Evolutionary conservation across 2,329 filamentous ascomycete species (phyloP).

Genomic region (Conoideocrella luteorostrata): DNA sequence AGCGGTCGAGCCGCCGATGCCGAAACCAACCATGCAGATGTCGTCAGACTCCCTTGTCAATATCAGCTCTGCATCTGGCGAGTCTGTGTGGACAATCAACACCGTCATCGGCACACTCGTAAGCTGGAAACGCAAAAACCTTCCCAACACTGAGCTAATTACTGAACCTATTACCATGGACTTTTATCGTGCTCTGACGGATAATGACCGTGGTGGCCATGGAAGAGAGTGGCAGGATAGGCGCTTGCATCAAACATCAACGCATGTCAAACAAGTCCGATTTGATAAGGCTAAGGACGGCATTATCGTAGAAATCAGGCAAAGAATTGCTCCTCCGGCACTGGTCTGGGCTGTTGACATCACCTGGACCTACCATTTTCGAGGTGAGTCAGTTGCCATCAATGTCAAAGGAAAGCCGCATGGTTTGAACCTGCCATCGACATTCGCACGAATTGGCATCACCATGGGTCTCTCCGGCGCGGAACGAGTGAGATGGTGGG

Average conservation of each 20-base stretch:
- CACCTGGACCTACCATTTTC: slow-evolving; percentile 49
- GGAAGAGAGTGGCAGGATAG: slow-evolving; percentile 51
- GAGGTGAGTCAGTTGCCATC: slow-evolving; percentile 40
- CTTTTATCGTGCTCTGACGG: slow-evolving; percentile 60
- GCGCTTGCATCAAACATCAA: slow-evolving; percentile 39
- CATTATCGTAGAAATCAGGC: slow-evolving; percentile 38
- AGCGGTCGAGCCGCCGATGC: slow-evolving; percentile 11
- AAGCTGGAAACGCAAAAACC: slow-evolving; percentile 31
- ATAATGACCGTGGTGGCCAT: slow-evolving; percentile 55
- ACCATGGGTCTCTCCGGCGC: slow-evolving; percentile 37
- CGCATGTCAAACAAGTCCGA: slow-evolving; percentile 31
- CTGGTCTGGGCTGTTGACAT: slow-evolving; percentile 53
- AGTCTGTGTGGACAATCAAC: slow-evolving; percentile 37
- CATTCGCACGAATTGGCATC: slow-evolving; percentile 58
- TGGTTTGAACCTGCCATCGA: slow-evolving; percentile 44
- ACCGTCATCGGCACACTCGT: slow-evolving; percentile 34
- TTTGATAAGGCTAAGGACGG: slow-evolving; percentile 26
- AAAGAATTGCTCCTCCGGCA: slow-evolving; percentile 54
- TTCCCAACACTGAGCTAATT: slow-evolving; percentile 32
- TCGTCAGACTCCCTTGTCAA: slow-evolving; percentile 18
- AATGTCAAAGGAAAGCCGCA: slow-evolving; percentile 40
- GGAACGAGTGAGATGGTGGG: slow-evolving; percentile 52
- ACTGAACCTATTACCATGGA: slow-evolving; percentile 39
- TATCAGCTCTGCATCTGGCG: slow-evolving; percentile 28
- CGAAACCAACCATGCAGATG: slow-evolving; percentile 17